Evolutionary conservation across 129 eudicot genomes (phyloP).

Genomic region (Flaveria robusta): DNA sequence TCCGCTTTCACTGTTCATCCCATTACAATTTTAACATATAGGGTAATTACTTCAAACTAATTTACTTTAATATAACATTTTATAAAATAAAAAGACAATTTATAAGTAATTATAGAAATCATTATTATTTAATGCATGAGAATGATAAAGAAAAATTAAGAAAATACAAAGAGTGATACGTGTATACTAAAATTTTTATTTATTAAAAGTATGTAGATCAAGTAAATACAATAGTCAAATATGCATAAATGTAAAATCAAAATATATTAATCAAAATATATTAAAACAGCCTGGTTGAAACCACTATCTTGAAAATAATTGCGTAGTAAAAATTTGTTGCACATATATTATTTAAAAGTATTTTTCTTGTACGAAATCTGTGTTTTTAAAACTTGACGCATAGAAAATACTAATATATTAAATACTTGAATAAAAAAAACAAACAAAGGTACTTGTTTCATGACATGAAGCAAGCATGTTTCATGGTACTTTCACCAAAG

Average conservation of each 20-base stretch:
- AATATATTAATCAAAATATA: no score
- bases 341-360: background rate
- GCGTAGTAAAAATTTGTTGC: background rate
- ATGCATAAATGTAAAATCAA: background rate
- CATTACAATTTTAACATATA: no score
- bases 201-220: no score
- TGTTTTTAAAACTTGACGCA: background rate
- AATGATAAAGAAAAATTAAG: no score
- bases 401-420: background rate
- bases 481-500: background rate
- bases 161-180: no score
- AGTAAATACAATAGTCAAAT: background rate
- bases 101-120: no score
- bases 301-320: background rate
- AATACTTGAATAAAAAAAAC: background rate
- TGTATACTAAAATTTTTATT: no score
- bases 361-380: background rate
- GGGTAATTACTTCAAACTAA: no score
- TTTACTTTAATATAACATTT: no score
- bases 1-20: no score
- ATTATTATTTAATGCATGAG: no score
- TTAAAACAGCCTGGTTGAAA: background rate
- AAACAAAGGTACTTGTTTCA: background rate
- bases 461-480: background rate
- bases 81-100: no score